These are phyloP conservation scores for Yarrowia deformans DNA, from an alignment of 805 yeast species.

Conservation along the genomic window DNA sequence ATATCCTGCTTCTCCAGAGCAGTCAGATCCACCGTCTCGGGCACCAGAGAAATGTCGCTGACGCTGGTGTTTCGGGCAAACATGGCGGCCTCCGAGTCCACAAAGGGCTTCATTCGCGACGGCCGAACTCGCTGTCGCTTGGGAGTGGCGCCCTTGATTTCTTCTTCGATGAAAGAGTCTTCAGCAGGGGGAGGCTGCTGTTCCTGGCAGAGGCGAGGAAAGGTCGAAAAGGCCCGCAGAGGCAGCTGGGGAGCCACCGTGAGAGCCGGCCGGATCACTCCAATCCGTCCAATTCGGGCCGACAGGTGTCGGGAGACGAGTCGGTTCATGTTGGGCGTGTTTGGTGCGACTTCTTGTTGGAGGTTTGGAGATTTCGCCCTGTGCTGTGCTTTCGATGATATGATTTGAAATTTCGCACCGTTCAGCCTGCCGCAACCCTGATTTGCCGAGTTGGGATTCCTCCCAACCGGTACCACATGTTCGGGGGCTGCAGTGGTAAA, in stretches of 20 bases:
- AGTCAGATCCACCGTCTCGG: slow-evolving; percentile 54
- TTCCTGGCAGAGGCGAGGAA: slow-evolving; percentile 8
- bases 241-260: background rate
- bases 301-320: slow-evolving; percentile 31
- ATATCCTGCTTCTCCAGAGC: slow-evolving; percentile 82
- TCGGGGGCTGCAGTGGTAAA: background rate
- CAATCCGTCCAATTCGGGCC: slow-evolving; percentile 28
- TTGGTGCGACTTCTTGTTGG: background rate
- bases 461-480: slow-evolving; percentile 24
- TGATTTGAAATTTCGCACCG: slow-evolving; percentile 16
- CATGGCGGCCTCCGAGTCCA: slow-evolving; percentile 24
- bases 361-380: background rate
- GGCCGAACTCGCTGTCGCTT: slow-evolving; percentile 41
- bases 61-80: slow-evolving; percentile 32
- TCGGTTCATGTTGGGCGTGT: slow-evolving; percentile 32
- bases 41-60: slow-evolving; percentile 20
- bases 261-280: slow-evolving; percentile 21
- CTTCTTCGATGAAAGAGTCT: slow-evolving; percentile 24
- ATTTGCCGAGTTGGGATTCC: background rate
- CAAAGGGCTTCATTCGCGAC: slow-evolving; percentile 40
- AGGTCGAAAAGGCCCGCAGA: background rate
- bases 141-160: slow-evolving; percentile 36
- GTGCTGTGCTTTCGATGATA: background rate
- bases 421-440: slow-evolving; percentile 4
- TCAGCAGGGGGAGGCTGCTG: slow-evolving; percentile 10